phyloP scores from a whole-genome alignment of 805 yeast species.

The Maudiozyma saulgeensis region DNA sequence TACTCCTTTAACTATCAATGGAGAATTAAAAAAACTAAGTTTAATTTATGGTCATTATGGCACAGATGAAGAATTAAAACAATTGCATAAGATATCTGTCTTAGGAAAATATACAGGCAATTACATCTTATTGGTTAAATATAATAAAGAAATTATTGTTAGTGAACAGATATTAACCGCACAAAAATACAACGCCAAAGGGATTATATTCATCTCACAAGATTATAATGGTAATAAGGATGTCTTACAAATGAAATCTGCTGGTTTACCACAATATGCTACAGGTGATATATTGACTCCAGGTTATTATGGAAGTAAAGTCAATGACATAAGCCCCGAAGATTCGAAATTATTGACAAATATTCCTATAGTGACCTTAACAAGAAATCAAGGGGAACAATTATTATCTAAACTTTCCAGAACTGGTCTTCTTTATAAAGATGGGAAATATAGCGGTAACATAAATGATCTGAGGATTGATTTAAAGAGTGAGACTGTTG shows the following conservation, averaged over 20 bases:
- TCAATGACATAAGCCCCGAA: conserved; percentile 37
- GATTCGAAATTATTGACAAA: conserved; percentile 47
- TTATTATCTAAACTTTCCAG: conserved; percentile 26
- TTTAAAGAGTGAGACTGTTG: conserved; percentile 33
- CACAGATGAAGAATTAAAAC: conserved; percentile 40
- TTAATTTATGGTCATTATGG: conserved; percentile 64
- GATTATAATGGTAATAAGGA: conserved; percentile 24
- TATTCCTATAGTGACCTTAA: conserved; percentile 67
- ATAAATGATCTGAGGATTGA: conserved; percentile 11
- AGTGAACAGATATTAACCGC: conserved; percentile 48
- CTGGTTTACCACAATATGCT: conserved; percentile 45
- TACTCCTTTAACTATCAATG: conserved; percentile 58
- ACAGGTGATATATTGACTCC: conserved; percentile 77
- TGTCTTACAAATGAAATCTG: conserved; percentile 32
- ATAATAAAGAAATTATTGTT: conserved; percentile 41
- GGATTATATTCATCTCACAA: conserved; percentile 56
- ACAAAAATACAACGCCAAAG: conserved; percentile 44
- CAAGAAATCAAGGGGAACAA: conserved; percentile 54
- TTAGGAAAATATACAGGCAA: conserved; percentile 23
- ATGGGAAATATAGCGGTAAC: conserved; percentile 13
- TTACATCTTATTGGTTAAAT: conserved; percentile 49
- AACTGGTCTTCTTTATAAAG: conserved; percentile 15
- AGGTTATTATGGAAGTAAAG: conserved; percentile 43
- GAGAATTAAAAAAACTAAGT: conserved; percentile 39
- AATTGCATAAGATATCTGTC: conserved; percentile 18